Conservation (phyloP, 306 rosid species). For the Glycine tomentella region DNA sequence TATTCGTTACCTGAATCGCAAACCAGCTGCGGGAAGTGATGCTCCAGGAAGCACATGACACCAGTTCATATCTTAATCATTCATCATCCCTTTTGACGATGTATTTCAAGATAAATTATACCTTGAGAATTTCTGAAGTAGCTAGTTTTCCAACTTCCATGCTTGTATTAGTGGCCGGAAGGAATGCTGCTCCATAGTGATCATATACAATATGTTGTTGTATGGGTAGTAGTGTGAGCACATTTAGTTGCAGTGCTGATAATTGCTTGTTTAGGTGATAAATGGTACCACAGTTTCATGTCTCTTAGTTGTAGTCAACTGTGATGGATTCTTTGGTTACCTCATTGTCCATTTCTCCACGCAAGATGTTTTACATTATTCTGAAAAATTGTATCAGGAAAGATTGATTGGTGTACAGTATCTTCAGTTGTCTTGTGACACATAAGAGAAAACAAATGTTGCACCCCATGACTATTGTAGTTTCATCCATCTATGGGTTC, state of each 20-base stretch:
- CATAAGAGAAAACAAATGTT: constrained; percentile 10
- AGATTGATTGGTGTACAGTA: constrained; percentile 47
- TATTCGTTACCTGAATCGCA: constrained; percentile 91
- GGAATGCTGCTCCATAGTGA: constrained; percentile 40
- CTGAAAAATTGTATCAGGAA: constrained; percentile 40
- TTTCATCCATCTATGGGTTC: not conserved
- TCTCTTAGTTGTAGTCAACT: constrained; percentile 30
- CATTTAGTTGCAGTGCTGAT: constrained; percentile 38
- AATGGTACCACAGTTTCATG: constrained; percentile 38
- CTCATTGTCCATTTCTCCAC: constrained; percentile 14
- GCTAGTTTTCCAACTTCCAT: constrained; percentile 39
- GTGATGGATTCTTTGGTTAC: constrained; percentile 41
- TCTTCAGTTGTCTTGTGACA: constrained; percentile 43
- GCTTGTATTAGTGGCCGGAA: constrained; percentile 49
- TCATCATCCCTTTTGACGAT: constrained; percentile 38
- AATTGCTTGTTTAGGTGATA: constrained; percentile 29
- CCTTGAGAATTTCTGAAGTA: constrained; percentile 25
- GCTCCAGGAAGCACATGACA: constrained; percentile 86
- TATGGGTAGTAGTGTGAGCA: constrained; percentile 35
- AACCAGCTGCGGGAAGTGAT: constrained; percentile 81
- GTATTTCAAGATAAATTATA: constrained; percentile 14
- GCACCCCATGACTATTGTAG: constrained; percentile 8
- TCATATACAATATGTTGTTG: constrained; percentile 24
- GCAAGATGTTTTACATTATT: constrained; percentile 33
- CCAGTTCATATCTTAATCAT: constrained; percentile 1